A percentile compares a stretch with the other conserved stretches of the same genome.
Evolutionary conservation across 2,329 filamentous ascomycete genomes (phyloP).

Genomic region (Alternaria sp.): DNA sequence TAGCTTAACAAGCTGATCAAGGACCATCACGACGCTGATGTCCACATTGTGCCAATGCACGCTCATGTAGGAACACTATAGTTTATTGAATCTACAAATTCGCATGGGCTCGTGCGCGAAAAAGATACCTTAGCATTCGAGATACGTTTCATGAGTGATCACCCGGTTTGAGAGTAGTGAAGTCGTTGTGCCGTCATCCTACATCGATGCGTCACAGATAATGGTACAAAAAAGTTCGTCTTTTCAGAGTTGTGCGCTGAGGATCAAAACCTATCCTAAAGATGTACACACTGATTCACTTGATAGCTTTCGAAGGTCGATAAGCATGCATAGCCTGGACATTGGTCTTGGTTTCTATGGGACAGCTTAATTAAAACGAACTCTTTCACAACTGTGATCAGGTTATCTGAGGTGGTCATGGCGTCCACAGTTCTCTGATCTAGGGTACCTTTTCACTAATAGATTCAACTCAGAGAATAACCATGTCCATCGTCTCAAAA

Average conservation of each 20-base stretch:
- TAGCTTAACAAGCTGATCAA: conserved; percentile 2
- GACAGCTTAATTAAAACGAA: too few species aligned
- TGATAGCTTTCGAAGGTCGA: too few species aligned
- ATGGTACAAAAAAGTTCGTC: too few species aligned
- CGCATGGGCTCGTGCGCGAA: conserved; percentile 38
- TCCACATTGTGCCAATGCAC: conserved; percentile 30
- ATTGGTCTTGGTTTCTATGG: too few species aligned
- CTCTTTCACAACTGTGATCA: too few species aligned
- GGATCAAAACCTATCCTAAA: too few species aligned
- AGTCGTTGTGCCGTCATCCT: not conserved
- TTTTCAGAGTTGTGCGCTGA: too few species aligned
- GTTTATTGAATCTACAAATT: conserved; percentile 23
- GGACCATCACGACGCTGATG: conserved; percentile 11
- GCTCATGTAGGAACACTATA: conserved; percentile 24
- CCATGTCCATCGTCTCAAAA: not conserved
- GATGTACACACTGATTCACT: too few species aligned
- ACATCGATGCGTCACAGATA: not conserved
- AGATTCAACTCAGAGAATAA: not conserved
- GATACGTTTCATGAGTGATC: not conserved
- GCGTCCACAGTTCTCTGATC: too few species aligned
- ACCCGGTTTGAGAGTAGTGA: not conserved
- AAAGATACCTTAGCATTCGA: conserved; percentile 5
- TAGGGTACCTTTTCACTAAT: not conserved
- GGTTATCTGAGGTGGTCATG: not conserved
- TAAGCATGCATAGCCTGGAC: too few species aligned